Conservation (phyloP, 78 protist genomes). For the Emiliania huxleyi region DNA sequence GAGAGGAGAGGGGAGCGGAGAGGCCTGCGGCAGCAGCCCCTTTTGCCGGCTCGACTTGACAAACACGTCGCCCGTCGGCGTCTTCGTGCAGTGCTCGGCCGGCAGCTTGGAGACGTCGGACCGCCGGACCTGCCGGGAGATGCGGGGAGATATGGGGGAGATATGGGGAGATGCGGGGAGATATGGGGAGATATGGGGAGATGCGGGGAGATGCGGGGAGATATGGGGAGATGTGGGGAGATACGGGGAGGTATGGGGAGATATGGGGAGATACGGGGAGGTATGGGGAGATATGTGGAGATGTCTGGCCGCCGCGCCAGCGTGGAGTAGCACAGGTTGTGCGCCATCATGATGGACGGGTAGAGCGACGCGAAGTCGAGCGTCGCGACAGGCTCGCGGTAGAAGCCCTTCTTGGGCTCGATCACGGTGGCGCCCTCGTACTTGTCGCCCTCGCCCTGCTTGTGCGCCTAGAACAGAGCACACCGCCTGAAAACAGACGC, state of each 20-base stretch:
- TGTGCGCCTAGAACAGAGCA: not conserved
- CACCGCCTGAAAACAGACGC: too few relatives aligned
- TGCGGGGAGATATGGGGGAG: too few relatives aligned
- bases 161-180: too few relatives aligned
- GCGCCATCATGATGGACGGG: conserved; percentile 99
- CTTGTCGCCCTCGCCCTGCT: not conserved
- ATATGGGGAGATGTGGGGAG: too few relatives aligned
- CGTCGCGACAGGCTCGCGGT: conserved; percentile 91
- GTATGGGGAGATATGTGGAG: too few relatives aligned
- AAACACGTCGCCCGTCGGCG: conserved; percentile 73
- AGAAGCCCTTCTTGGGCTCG: conserved; percentile 85
- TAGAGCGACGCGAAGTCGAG: conserved; percentile 98
- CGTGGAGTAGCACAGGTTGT: conserved; percentile 98
- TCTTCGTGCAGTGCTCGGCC: conserved; percentile 37
- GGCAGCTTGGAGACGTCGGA: not conserved
- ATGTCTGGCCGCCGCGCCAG: conserved; percentile 66
- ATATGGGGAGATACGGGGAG: too few relatives aligned
- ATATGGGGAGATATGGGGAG: too few relatives aligned
- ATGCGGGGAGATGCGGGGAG: too few relatives aligned
- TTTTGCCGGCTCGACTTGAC: conserved; percentile 58
- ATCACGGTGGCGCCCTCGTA: conserved; percentile 78
- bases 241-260: too few relatives aligned
- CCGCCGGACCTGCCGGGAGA: too few relatives aligned
- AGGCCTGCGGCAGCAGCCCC: conserved; percentile 91
- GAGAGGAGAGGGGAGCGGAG: too few relatives aligned